Conservation (phyloP, 805 yeast species). For the Priceomyces medius region DNA sequence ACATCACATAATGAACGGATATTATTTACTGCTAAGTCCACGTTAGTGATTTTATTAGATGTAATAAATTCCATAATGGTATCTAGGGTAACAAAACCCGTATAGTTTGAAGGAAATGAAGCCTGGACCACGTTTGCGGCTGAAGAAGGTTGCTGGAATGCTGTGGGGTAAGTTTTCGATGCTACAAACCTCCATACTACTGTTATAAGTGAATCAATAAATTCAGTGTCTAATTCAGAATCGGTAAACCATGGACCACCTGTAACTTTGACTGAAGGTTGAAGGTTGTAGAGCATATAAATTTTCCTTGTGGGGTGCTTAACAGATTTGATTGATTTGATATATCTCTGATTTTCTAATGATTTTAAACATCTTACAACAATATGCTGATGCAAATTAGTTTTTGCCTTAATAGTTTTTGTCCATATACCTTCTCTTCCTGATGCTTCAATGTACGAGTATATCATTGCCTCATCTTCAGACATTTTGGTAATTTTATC, state of each 20-base stretch:
- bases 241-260: conserved; percentile 99
- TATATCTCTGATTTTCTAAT: conserved; percentile 75
- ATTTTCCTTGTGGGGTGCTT: conserved; percentile 92
- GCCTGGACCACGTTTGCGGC: conserved; percentile 43
- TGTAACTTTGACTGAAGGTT: conserved; percentile 92
- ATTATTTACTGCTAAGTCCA: conserved; percentile 72
- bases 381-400: conserved; percentile 89
- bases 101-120: conserved; percentile 56
- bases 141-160: conserved; percentile 47
- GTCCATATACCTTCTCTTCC: conserved; percentile 98
- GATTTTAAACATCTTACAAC: conserved; percentile 79
- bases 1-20: conserved; percentile 86
- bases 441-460: conserved; percentile 86
- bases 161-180: conserved; percentile 70
- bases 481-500: conserved; percentile 72
- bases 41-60: conserved; percentile 71
- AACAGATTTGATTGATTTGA: conserved; percentile 87
- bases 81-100: conserved; percentile 66
- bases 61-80: conserved; percentile 74
- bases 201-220: conserved; percentile 77
- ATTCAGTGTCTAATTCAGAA: conserved; percentile 89
- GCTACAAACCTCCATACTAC: conserved; percentile 89
- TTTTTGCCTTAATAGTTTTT: conserved; percentile 81
- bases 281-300: conserved; percentile 90
- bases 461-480: conserved; percentile 86